Conservation (phyloP, 768 basidiomycete species). For the Macrolepiota albuminosa region DNA sequence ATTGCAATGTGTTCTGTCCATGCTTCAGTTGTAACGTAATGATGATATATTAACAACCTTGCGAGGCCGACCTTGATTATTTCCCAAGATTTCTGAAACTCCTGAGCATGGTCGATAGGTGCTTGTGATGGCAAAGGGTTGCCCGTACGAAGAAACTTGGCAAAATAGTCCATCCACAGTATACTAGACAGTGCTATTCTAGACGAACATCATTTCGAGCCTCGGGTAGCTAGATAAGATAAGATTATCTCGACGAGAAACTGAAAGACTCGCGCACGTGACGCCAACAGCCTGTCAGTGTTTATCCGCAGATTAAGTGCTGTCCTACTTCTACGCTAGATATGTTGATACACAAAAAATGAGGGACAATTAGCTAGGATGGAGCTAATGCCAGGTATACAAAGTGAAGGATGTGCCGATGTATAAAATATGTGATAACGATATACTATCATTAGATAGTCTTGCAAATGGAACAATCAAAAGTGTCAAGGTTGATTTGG, state of each 20-base stretch:
- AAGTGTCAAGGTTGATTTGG: constrained; percentile 46
- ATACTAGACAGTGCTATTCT: not conserved
- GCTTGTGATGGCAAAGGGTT: constrained; percentile 43
- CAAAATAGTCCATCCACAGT: constrained; percentile 73
- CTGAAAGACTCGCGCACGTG: not conserved
- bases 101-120: constrained; percentile 60
- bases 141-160: constrained; percentile 62
- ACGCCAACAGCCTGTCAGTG: not conserved
- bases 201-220: not conserved
- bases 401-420: constrained; percentile 12
- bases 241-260: not conserved
- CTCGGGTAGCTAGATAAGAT: not conserved
- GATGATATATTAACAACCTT: not conserved
- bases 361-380: constrained; percentile 13
- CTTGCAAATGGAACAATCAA: constrained; percentile 81
- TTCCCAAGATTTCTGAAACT: constrained; percentile 76
- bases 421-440: constrained; percentile 16
- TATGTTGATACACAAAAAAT: constrained; percentile 19
- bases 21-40: constrained; percentile 7
- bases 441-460: constrained; percentile 63
- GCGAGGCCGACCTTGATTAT: constrained; percentile 55
- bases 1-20: constrained; percentile 68
- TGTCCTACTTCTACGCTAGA: constrained; percentile 15
- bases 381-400: constrained; percentile 19
- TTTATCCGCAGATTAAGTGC: constrained; percentile 9